Base-by-base conservation (phyloP, 1,284 basidiomycete genomes). In the Ustilago xerochloae region DNA sequence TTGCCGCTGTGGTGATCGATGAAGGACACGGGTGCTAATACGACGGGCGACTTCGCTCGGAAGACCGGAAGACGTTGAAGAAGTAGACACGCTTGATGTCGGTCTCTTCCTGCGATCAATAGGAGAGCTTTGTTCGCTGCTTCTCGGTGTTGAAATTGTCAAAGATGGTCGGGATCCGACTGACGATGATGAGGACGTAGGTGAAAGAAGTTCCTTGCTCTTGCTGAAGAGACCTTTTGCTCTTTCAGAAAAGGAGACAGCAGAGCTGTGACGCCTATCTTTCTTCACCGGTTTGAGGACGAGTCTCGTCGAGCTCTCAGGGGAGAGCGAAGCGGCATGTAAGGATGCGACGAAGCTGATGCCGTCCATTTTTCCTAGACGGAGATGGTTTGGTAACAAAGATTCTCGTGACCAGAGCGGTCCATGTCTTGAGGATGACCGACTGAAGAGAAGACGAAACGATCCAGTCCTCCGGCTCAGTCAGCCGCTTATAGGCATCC, bases 301-400 rank as follows among this genome's bases (percentile, higher is more conserved):
- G n/a, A 54, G 22, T 2, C 22, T 13, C 0, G 10, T 32, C 3
- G 32, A 12, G 8, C 26, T 29, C 10, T 35, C 20, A 8, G 33
- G 0, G 18, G 46, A 29, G 6, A 59, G 29, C 1, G 63, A 47
- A 12, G 58, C 41, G 12, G 57, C 63, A 36, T 71, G 63, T 5
- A 71, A 24, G 0, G 26, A 38, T 9, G 68, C 62, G 16, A 65
- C 65, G 50, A 54, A 71, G 13, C 61, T 45, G 5, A 61, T 46
- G 0, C 62, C 63, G 22, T 71, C 63, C 68, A 71, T 71, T 1
- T 16, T n/a, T n/a, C n/a, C n/a, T n/a, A n/a, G n/a, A n/a, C n/a
- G n/a, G n/a, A n/a, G n/a, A n/a, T n/a, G n/a, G n/a, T n/a, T n/a
- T 48, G 39, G 29, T 47, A 24, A 4, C 46, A 22, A 36, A 8